phyloP scores from a whole-genome alignment of 768 basidiomycete genomes.

The Pulveroboletus sp. region DNA sequence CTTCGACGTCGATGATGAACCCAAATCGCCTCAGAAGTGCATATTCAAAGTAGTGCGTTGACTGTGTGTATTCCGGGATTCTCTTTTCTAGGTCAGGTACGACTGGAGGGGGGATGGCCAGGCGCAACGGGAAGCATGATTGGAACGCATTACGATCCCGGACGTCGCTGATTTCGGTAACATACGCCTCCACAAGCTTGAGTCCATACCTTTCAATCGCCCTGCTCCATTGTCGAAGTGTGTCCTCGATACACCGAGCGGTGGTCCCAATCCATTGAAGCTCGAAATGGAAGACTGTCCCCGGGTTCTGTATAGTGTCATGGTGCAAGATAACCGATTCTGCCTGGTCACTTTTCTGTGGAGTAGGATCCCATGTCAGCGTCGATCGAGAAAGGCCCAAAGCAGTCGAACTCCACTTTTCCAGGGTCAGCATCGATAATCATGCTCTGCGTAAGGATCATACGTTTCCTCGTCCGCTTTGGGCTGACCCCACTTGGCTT shows the following conservation, averaged over 20 bases:
- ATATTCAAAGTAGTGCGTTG: constrained; percentile 75
- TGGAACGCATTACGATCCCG: constrained; percentile 85
- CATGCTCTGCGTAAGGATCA: constrained; percentile 85
- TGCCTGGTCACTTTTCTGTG: constrained; percentile 79
- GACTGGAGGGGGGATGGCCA: constrained; percentile 71
- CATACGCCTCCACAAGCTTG: constrained; percentile 89
- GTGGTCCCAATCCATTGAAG: constrained; percentile 96
- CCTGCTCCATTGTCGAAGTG: constrained; percentile 74
- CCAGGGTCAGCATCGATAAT: constrained; percentile 81
- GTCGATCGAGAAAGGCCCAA: not conserved
- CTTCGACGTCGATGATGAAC: constrained; percentile 83
- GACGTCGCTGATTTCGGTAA: constrained; percentile 87
- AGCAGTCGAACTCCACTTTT: constrained; percentile 45
- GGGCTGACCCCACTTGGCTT: constrained; percentile 36
- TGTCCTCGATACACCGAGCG: constrained; percentile 85
- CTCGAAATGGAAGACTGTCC: constrained; percentile 95
- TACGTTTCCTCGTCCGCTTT: constrained; percentile 50
- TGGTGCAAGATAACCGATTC: constrained; percentile 87
- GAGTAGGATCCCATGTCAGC: constrained; percentile 7
- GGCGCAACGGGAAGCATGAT: constrained; percentile 77
- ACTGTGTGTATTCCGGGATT: constrained; percentile 61
- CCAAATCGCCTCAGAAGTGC: constrained; percentile 70
- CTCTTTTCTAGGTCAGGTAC: constrained; percentile 63
- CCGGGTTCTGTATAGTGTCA: constrained; percentile 92
- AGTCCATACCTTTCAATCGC: constrained; percentile 86